Percentiles rank a stretch among this genome's conserved stretches.
phyloP scores from a whole-genome alignment of 192 early-diverging fungal species.

The Backusella tarrabulga region DNA sequence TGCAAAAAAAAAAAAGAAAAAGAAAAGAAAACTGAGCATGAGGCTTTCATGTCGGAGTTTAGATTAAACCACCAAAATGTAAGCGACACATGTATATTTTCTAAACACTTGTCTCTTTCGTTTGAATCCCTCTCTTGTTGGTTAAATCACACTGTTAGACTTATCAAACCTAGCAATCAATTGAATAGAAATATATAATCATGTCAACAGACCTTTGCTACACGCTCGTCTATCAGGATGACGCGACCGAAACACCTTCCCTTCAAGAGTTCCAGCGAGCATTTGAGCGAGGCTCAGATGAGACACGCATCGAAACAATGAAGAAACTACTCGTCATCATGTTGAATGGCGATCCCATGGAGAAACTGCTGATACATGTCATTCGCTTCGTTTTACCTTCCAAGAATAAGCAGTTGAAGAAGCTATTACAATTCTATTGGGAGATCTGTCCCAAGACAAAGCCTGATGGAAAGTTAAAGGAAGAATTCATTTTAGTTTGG shows the following conservation, averaged over 20 bases:
- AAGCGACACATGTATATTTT: neutral
- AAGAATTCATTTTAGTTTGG: slow-evolving; percentile 96
- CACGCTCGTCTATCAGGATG: slow-evolving; percentile 61
- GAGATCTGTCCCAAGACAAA: slow-evolving; percentile 95
- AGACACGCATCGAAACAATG: slow-evolving; percentile 92
- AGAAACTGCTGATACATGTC: slow-evolving; percentile 92
- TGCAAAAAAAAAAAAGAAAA: no score
- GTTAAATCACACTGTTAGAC: neutral
- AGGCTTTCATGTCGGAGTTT: neutral
- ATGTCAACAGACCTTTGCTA: slow-evolving; percentile 53
- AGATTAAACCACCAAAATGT: neutral
- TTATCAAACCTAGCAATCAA: neutral
- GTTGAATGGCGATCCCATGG: slow-evolving; percentile 90
- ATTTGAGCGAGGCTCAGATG: slow-evolving; percentile 91
- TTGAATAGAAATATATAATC: neutral
- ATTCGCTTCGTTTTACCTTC: slow-evolving; percentile 97
- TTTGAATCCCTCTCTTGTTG: neutral
- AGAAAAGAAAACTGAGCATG: neutral
- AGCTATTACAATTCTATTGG: slow-evolving; percentile 95
- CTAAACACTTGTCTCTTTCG: neutral
- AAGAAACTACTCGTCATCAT: slow-evolving; percentile 88
- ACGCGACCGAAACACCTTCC: slow-evolving; percentile 65
- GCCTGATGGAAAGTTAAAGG: slow-evolving; percentile 91
- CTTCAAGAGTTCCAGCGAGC: slow-evolving; percentile 69
- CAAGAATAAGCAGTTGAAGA: slow-evolving; percentile 97